Percentiles rank a stretch among this genome's conserved stretches.
Conservation (phyloP, 2,329 filamentous ascomycete genomes). For the Coniella lustricola region DNA sequence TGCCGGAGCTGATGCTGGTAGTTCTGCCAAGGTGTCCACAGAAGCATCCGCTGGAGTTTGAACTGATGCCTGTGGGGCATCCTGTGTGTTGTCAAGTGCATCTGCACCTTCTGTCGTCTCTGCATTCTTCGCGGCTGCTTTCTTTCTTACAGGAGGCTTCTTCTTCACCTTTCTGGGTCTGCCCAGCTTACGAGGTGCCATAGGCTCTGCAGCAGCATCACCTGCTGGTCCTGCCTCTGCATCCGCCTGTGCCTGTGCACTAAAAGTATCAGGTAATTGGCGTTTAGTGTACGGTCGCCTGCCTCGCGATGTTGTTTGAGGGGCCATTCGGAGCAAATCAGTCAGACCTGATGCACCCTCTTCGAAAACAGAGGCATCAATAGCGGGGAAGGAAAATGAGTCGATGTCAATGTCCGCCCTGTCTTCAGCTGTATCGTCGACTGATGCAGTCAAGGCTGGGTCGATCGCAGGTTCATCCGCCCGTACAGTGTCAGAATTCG, state of each 20-base stretch:
- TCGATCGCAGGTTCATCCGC: slow-evolving; percentile 5
- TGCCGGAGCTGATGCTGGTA: too few species aligned
- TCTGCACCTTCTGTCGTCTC: too few species aligned
- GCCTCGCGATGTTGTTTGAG: neutral
- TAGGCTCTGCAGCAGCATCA: neutral
- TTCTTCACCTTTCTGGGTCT: neutral
- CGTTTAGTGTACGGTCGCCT: slow-evolving; percentile 1
- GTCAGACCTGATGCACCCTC: slow-evolving; percentile 3
- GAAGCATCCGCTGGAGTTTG: neutral
- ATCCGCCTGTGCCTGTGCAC: neutral
- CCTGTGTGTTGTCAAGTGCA: too few species aligned
- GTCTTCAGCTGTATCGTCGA: neutral
- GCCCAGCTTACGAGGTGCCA: neutral
- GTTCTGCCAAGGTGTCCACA: neutral
- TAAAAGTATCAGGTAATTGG: neutral
- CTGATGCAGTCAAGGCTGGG: slow-evolving; percentile 3
- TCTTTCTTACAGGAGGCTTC: too few species aligned
- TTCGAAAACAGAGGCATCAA: slow-evolving; percentile 4
- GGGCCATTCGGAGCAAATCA: slow-evolving; percentile 1
- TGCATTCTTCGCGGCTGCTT: neutral
- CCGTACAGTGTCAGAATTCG: neutral
- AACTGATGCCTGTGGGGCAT: neutral
- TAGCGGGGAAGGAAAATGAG: slow-evolving; percentile 4
- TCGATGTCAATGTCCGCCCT: neutral
- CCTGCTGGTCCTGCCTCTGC: neutral